Evolutionary conservation across 2,329 filamentous ascomycete species (phyloP).

Genomic region (Capronia coronata): DNA sequence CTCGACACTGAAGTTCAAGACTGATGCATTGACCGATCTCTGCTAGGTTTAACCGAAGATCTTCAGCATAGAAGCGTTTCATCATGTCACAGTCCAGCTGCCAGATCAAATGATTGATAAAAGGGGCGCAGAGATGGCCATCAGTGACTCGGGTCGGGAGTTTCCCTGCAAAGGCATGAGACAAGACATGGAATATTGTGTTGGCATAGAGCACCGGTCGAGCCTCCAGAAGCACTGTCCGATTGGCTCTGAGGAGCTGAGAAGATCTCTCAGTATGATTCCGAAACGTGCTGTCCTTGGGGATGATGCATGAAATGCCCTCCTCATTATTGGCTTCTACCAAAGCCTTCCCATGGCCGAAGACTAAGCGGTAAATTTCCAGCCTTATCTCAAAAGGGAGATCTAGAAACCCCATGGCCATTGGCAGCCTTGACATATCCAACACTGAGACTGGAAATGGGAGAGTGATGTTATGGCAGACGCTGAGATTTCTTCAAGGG

Average conservation of each 20-base stretch:
- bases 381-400: slow-evolving; percentile 48
- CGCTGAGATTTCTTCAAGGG: no score
- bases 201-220: slow-evolving; percentile 24
- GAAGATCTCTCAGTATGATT: slow-evolving; percentile 12
- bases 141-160: slow-evolving; percentile 17
- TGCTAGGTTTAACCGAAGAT: slow-evolving; percentile 9
- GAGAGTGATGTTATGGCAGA: no score
- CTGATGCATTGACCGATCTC: slow-evolving; percentile 13
- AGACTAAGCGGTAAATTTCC: slow-evolving; percentile 43
- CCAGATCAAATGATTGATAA: slow-evolving; percentile 24
- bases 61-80: slow-evolving; percentile 19
- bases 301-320: slow-evolving; percentile 17
- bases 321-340: slow-evolving; percentile 14
- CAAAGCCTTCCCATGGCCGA: slow-evolving; percentile 29
- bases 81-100: slow-evolving; percentile 26
- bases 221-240: slow-evolving; percentile 21
- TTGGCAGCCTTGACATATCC: not conserved
- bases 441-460: no score
- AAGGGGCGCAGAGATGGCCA: slow-evolving; percentile 10
- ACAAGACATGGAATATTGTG: slow-evolving; percentile 22
- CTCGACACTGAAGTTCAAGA: slow-evolving; percentile 24
- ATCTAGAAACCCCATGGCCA: slow-evolving; percentile 38
- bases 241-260: slow-evolving; percentile 24
- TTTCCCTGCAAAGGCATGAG: slow-evolving; percentile 21
- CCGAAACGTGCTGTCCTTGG: slow-evolving; percentile 5